phyloP scores from a whole-genome alignment of 1,284 basidiomycete genomes.

The Naganishia sp. region DNA sequence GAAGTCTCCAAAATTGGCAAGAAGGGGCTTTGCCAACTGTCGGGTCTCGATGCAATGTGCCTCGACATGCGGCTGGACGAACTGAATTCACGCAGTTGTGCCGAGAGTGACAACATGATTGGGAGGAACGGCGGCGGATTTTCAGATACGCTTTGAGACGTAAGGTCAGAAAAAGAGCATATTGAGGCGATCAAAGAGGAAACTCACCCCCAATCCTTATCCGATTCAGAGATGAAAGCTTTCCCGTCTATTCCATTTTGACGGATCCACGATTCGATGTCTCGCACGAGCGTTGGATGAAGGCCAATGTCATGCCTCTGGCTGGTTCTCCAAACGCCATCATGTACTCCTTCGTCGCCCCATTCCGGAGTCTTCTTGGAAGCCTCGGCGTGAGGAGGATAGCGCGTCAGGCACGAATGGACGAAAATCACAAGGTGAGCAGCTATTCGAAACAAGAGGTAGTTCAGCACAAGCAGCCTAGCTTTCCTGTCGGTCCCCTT shows the following conservation, averaged over 20 bases:
- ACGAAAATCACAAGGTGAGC: conserved; percentile 13
- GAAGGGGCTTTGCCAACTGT: not conserved
- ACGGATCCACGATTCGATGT: conserved; percentile 30
- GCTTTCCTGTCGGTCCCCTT: not conserved
- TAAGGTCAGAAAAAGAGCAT: not conserved
- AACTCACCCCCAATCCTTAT: conserved; percentile 30
- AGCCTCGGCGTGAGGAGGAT: not conserved
- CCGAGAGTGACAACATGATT: conserved; percentile 24
- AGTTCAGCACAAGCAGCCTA: not conserved
- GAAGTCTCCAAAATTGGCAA: not conserved
- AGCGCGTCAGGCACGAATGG: not conserved
- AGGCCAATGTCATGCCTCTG: not conserved
- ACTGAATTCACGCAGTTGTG: conserved; percentile 3
- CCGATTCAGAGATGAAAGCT: conserved; percentile 20
- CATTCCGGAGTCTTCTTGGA: not conserved
- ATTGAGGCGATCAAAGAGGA: not conserved
- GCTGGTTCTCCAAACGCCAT: not conserved
- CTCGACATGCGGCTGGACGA: not conserved
- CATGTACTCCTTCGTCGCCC: not conserved
- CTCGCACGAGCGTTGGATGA: conserved; percentile 10
- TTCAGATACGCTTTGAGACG: not conserved
- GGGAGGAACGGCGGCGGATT: conserved; percentile 27
- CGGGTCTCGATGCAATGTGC: not conserved
- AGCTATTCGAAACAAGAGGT: not conserved
- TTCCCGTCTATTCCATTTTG: conserved; percentile 14